Evolutionary conservation across 768 basidiomycete genomes (phyloP), one percentile per base, ranked within the genome.

Genomic region (Boletus insuetus): DNA sequence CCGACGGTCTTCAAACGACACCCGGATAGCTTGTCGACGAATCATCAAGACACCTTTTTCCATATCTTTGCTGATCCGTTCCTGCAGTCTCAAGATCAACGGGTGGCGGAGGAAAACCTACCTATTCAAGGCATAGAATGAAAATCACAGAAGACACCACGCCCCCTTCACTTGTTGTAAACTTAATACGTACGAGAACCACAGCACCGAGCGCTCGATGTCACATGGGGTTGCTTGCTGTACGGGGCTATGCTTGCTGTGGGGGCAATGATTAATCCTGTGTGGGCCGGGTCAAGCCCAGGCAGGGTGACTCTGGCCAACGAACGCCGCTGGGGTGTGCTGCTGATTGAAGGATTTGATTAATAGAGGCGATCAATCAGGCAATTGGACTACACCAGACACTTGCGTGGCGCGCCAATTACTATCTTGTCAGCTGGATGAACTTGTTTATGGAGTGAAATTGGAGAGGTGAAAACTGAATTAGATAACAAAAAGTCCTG

Each of bases 201-300:
- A 40, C 43, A 34, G 56, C 48, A 29, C 19, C 11, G 32, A 11
- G 49, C 34, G 14, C 14, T 35, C 22, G 17, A 24, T 32, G 52
- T 41, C 42, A 41, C 16, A 49, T 22, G 31, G 16, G n/a, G n/a
- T 10, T 56, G 51, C 62, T 55, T 56, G 61, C 64, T 65, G 56
- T 64, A 64, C 58, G 8, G 6, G 9, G 58, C 64, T 61, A 59
- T 67, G 17, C n/a, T 13, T 54, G 62, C 54, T 64, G 58, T 61
- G 49, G 4, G 6, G 12, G 46, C 17, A 37, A 44, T 38, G 48
- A 6, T 29, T 29, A 5, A 50, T 51, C 55, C 64, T 57, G 64
- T 66, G 58, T 37, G 14, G 34, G 13, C 34, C 34, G 13, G 12
- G 54, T 24, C 34, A 3, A 40, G 14, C 4, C 44, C 29, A 14